phyloP scores from a whole-genome alignment of 257 asterid species.

The Mentha longifolia region DNA sequence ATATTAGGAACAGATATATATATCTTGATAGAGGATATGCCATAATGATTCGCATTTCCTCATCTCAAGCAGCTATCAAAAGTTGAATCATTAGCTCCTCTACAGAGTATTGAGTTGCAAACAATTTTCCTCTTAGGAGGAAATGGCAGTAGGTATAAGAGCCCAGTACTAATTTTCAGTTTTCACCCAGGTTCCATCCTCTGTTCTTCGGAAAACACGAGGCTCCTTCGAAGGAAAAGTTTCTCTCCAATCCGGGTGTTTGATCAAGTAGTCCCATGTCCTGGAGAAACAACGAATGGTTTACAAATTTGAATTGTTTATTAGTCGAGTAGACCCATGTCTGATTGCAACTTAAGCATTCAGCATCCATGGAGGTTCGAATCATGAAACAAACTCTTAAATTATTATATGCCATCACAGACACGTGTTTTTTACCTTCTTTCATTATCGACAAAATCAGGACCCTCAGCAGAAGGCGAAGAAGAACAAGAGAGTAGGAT shows the following conservation, averaged over 20 bases:
- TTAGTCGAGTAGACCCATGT: not conserved
- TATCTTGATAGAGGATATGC: not conserved
- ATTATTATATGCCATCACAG: not conserved
- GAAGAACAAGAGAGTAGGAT: conserved; percentile 79
- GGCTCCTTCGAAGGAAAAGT: conserved; percentile 67
- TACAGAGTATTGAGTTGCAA: not conserved
- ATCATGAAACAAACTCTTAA: not conserved
- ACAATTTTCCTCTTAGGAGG: not conserved
- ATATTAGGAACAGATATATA: not conserved
- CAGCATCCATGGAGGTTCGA: not conserved
- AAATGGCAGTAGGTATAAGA: not conserved
- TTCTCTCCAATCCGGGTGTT: conserved; percentile 72
- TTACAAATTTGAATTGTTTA: not conserved
- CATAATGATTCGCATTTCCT: not conserved
- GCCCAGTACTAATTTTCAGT: not conserved
- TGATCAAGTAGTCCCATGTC: conserved; percentile 72
- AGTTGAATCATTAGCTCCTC: not conserved
- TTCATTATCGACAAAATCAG: conserved; percentile 69
- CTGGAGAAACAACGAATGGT: conserved; percentile 44
- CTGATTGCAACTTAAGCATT: not conserved
- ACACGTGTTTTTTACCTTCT: conserved; percentile 56
- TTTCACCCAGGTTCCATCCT: conserved; percentile 63
- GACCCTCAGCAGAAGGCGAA: conserved; percentile 86
- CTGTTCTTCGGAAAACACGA: conserved; percentile 64
- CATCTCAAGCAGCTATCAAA: not conserved